Evolutionary conservation across 1,284 basidiomycete species (phyloP).

Genomic region (Vanrija humicola): DNA sequence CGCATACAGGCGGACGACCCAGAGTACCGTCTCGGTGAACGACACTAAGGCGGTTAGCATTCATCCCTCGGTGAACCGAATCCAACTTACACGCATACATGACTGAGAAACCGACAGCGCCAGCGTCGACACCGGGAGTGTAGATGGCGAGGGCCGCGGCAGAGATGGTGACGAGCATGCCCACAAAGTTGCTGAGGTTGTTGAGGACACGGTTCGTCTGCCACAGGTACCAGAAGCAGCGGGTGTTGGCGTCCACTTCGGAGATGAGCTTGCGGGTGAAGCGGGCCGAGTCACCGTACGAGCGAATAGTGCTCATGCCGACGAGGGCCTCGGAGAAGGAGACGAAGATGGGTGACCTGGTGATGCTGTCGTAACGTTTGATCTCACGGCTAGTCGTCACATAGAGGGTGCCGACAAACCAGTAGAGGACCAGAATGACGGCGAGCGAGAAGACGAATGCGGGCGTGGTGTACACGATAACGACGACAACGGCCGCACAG

Average conservation of each 20-base stretch:
- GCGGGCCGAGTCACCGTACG: conserved; percentile 52
- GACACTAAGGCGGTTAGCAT: conserved; percentile 27
- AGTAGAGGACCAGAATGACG: conserved; percentile 50
- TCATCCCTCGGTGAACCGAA: neutral
- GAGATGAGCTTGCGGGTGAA: conserved; percentile 51
- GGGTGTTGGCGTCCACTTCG: conserved; percentile 52
- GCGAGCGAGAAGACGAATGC: conserved; percentile 48
- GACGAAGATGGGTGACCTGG: conserved; percentile 57
- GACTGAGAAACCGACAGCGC: conserved; percentile 42
- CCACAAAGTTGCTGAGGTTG: conserved; percentile 50
- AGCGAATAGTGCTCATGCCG: conserved; percentile 54
- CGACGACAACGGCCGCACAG: conserved; percentile 39
- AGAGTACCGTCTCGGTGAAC: conserved; percentile 51
- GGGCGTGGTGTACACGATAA: conserved; percentile 43
- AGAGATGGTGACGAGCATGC: conserved; percentile 50
- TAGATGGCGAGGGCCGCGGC: conserved; percentile 50
- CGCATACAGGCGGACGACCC: conserved; percentile 52
- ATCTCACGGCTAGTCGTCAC: conserved; percentile 53
- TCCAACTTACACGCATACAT: conserved; percentile 38
- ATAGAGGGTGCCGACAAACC: conserved; percentile 50
- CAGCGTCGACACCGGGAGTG: conserved; percentile 44
- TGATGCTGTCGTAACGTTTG: conserved; percentile 55
- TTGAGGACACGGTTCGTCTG: conserved; percentile 51
- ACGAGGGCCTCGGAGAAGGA: conserved; percentile 51
- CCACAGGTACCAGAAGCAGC: conserved; percentile 49